Percentiles rank a stretch among this genome's conserved stretches.
These are phyloP conservation scores for Smallanthus sonchifolius DNA, from an alignment of 129 eudicot genomes.

Conservation along the genomic window DNA sequence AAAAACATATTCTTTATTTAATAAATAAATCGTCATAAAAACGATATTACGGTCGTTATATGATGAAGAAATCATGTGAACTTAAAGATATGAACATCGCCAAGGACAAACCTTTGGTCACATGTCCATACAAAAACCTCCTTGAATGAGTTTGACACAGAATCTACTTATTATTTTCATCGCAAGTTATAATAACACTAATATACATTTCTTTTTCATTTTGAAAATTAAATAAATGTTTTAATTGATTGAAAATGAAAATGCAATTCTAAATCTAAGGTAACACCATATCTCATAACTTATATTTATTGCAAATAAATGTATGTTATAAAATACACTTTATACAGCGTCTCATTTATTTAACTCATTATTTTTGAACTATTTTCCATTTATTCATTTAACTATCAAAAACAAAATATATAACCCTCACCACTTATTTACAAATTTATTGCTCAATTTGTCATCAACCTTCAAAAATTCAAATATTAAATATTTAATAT, in stretches of 20 bases:
- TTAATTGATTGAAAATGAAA: not conserved
- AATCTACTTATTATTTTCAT: not conserved
- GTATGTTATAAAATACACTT: not conserved
- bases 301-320: too few relatives aligned
- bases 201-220: not conserved
- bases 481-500: not conserved
- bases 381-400: not conserved
- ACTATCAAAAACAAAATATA: not conserved
- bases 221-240: too few relatives aligned
- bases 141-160: not conserved
- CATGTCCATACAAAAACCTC: conserved; percentile 12
- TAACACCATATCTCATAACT: too few relatives aligned
- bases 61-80: not conserved
- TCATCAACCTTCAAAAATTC: not conserved
- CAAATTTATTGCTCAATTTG: not conserved
- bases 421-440: not conserved
- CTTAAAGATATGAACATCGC: not conserved
- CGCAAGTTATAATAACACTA: not conserved
- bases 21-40: too few relatives aligned
- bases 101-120: not conserved
- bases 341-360: too few relatives aligned
- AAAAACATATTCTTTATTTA: too few relatives aligned
- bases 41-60: not conserved
- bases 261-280: not conserved
- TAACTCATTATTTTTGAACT: not conserved